Evolutionary conservation across 164 flowering plant species (phyloP).

Genomic region (Stephania cephalantha): DNA sequence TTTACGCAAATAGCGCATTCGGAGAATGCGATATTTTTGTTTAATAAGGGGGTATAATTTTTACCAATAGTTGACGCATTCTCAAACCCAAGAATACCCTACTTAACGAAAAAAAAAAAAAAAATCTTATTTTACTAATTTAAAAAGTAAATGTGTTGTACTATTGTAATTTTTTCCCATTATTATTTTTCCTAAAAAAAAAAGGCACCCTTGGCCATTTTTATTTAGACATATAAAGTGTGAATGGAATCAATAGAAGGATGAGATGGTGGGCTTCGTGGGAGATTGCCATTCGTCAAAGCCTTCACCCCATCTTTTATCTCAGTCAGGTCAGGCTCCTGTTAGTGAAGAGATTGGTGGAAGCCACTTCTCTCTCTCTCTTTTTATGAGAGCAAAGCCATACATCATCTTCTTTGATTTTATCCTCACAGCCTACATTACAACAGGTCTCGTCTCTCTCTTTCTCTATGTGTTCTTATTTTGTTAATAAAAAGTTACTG

Average conservation of each 20-base stretch:
- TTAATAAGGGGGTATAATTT: too few species aligned
- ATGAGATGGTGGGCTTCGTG: slow-evolving; percentile 22
- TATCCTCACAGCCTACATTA: slow-evolving; percentile 8
- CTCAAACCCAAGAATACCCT: too few species aligned
- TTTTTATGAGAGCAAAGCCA: slow-evolving; percentile 8
- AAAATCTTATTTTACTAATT: too few species aligned
- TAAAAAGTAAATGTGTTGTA: too few species aligned
- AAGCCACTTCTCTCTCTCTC: slow-evolving; percentile 10
- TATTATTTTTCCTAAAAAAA: too few species aligned
- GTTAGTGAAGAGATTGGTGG: slow-evolving; percentile 29
- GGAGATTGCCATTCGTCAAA: slow-evolving; percentile 26
- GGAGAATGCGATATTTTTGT: too few species aligned
- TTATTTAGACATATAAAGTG: slow-evolving; percentile 3
- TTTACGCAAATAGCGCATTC: too few species aligned
- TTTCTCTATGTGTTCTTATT: neutral
- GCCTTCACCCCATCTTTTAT: slow-evolving; percentile 4
- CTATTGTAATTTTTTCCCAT: too few species aligned
- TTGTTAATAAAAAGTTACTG: neutral
- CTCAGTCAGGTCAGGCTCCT: slow-evolving; percentile 11
- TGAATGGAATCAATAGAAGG: slow-evolving; percentile 30
- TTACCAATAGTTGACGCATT: too few species aligned
- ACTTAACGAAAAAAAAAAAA: too few species aligned
- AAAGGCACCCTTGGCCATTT: too few species aligned
- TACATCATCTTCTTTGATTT: slow-evolving; percentile 7
- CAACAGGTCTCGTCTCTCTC: neutral